A percentile compares a stretch with the other conserved stretches of the same genome.
Evolutionary conservation across 208 protist species (phyloP).

Genomic region (Tritrichomonas musculus): DNA sequence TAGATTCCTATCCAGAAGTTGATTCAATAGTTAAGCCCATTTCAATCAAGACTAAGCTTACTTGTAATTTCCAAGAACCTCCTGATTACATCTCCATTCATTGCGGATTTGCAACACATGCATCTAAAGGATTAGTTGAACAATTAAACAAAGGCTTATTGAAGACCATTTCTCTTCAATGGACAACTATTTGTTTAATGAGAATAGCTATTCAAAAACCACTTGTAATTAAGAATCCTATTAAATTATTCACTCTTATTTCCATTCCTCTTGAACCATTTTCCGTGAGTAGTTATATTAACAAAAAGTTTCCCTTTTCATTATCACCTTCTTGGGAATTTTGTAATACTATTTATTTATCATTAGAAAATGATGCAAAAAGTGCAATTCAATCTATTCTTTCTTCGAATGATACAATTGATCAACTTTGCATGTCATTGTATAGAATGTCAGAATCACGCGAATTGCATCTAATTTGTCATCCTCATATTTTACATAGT

Average conservation of each 20-base stretch:
- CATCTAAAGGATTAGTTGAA: neutral
- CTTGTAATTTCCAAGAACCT: neutral
- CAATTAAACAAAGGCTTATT: neutral
- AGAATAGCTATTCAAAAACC: neutral
- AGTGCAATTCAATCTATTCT: neutral
- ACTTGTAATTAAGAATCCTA: neutral
- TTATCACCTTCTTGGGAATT: neutral
- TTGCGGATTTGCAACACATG: neutral
- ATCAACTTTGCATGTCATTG: neutral
- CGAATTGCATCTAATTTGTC: neutral
- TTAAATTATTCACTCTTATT: neutral
- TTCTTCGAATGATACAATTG: neutral
- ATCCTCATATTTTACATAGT: neutral
- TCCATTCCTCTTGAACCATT: neutral
- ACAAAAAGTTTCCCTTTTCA: neutral
- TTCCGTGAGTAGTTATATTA: neutral
- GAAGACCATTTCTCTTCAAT: neutral
- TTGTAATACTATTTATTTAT: neutral
- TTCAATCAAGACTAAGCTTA: neutral
- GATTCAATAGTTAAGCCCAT: neutral
- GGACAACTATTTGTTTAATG: neutral
- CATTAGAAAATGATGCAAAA: neutral
- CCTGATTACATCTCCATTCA: neutral
- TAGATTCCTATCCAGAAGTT: neutral
- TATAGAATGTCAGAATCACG: neutral